Conservation (phyloP, 805 yeast genomes). For the Lachancea mirantina region DNA sequence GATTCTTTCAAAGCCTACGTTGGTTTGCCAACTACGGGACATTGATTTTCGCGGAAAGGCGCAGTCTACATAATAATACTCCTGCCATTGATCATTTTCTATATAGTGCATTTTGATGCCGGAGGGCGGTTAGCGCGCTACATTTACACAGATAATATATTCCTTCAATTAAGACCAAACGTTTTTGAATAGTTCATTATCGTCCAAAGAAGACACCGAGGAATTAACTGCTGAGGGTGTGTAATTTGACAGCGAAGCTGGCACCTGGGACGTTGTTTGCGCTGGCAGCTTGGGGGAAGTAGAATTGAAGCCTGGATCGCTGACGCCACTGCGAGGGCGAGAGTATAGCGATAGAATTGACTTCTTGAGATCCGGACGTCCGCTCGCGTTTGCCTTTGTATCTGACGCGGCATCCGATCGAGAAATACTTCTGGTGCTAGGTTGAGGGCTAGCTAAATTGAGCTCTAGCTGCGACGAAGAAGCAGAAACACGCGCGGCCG, state of each 20-base stretch:
- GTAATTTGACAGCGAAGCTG: conserved; percentile 3
- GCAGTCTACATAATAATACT: not conserved
- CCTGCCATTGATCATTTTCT: not conserved
- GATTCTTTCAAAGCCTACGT: conserved; percentile 93
- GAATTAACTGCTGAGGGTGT: conserved; percentile 5
- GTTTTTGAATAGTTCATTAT: conserved; percentile 56
- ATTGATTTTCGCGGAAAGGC: conserved; percentile 8
- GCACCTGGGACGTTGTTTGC: conserved; percentile 11
- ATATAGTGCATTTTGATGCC: not conserved
- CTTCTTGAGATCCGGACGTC: conserved; percentile 81
- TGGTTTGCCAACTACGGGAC: conserved; percentile 93
- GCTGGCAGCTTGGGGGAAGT: conserved; percentile 7
- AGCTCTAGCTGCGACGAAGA: conserved; percentile 9
- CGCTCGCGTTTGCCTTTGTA: conserved; percentile 1
- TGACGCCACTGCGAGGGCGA: conserved; percentile 33
- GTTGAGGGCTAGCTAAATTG: conserved; percentile 6
- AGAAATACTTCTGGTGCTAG: conserved; percentile 2
- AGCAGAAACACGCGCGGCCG: conserved; percentile 1
- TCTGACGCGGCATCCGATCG: conserved; percentile 4
- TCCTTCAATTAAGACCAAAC: conserved; percentile 48
- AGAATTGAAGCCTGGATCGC: conserved; percentile 6
- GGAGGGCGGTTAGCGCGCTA: not conserved
- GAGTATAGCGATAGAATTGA: conserved; percentile 86
- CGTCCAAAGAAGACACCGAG: conserved; percentile 49
- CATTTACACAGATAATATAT: not conserved